These are phyloP conservation scores for Trametes hirsuta DNA, from an alignment of 1,284 basidiomycete genomes.

Conservation along the genomic window DNA sequence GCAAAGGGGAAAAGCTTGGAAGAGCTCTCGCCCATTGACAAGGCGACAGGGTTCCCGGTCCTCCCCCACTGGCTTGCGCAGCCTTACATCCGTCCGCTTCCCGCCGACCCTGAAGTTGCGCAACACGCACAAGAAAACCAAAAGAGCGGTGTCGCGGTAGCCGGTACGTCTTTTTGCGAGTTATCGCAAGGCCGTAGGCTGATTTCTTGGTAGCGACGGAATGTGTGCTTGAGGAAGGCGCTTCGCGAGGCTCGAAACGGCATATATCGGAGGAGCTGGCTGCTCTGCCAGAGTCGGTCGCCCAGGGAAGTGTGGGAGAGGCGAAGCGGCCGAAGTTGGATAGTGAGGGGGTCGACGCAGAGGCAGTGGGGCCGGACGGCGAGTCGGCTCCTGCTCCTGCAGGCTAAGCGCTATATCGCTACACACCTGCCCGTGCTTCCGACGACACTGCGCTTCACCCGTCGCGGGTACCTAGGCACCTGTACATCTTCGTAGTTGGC, in stretches of 20 bases:
- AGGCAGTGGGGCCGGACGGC: neutral
- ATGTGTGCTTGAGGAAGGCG: neutral
- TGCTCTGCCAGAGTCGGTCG: neutral
- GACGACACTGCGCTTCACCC: neutral
- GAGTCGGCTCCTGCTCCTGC: neutral
- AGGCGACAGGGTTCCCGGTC: conserved; percentile 55
- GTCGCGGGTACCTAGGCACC: neutral
- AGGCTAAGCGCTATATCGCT: neutral
- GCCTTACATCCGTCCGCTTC: conserved; percentile 74
- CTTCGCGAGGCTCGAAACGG: conserved; percentile 21
- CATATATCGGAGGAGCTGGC: conserved; percentile 16
- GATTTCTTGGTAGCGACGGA: neutral
- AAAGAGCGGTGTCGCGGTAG: conserved; percentile 17
- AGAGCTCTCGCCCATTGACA: conserved; percentile 53
- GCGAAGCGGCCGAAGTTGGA: conserved; percentile 25
- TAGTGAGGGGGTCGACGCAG: neutral
- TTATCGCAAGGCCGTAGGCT: neutral
- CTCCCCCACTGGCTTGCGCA: conserved; percentile 88
- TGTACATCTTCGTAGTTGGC: neutral
- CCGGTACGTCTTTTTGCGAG: conserved; percentile 6
- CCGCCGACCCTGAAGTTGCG: conserved; percentile 19
- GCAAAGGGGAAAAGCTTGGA: conserved; percentile 42
- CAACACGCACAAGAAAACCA: conserved; percentile 8
- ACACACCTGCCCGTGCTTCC: neutral
- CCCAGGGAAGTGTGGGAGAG: neutral